Evolutionary conservation across 148 eudicot genomes (phyloP).

Genomic region (Drosera capensis): DNA sequence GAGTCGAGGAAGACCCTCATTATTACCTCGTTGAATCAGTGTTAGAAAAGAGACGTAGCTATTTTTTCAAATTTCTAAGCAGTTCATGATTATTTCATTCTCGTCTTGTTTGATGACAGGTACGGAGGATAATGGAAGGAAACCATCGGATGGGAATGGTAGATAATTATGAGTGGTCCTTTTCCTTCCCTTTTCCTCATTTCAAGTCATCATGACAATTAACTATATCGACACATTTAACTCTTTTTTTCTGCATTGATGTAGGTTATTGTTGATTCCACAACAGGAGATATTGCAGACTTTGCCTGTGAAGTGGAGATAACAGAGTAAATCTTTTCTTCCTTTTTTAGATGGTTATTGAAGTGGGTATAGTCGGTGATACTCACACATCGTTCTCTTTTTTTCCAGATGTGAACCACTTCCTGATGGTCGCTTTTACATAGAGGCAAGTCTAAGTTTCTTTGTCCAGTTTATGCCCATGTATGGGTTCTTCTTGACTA

Average conservation of each 20-base stretch:
- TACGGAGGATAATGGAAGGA: conserved; percentile 99
- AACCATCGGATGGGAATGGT: conserved; percentile 99
- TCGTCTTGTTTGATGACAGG: conserved; percentile 42
- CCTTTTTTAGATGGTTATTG: neutral
- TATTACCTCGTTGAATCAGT: too few relatives aligned
- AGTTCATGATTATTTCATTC: conserved; percentile 23
- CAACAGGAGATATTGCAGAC: conserved; percentile 70
- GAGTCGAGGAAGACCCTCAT: too few relatives aligned
- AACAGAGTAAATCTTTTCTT: conserved; percentile 48
- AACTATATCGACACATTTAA: neutral
- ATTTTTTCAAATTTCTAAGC: conserved; percentile 12
- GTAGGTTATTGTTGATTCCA: conserved; percentile 59
- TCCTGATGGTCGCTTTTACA: conserved; percentile 93
- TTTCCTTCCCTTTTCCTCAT: conserved; percentile 10
- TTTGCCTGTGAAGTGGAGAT: conserved; percentile 98
- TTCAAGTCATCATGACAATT: conserved; percentile 7
- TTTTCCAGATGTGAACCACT: conserved; percentile 89
- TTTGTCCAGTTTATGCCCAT: neutral
- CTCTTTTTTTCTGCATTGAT: conserved; percentile 10
- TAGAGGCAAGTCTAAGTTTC: conserved; percentile 43
- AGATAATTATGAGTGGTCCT: conserved; percentile 14
- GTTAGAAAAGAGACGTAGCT: too few relatives aligned
- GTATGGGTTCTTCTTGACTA: neutral
- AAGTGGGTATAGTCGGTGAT: neutral
- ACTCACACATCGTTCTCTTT: neutral